Conservation (phyloP, 306 rosid species). For the Cotoneaster glaucophyllus region DNA sequence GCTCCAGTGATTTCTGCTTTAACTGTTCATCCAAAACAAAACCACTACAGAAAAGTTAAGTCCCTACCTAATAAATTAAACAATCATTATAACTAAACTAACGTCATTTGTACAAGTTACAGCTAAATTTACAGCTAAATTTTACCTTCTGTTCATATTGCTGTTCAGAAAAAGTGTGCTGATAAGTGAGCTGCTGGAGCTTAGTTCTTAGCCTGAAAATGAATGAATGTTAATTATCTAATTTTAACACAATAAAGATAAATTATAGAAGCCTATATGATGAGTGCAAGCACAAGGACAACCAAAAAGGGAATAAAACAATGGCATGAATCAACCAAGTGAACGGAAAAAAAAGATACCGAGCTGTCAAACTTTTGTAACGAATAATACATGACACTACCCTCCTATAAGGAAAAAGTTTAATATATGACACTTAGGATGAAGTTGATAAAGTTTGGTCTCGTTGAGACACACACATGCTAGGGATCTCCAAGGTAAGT, state of each 20-base stretch:
- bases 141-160: slow-evolving; percentile 72
- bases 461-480: background rate
- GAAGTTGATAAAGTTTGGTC: background rate
- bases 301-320: background rate
- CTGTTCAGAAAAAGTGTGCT: slow-evolving; percentile 69
- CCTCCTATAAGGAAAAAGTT: background rate
- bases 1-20: slow-evolving; percentile 87
- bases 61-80: slow-evolving; percentile 9
- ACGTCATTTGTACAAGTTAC: slow-evolving; percentile 5
- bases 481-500: background rate
- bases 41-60: slow-evolving; percentile 3
- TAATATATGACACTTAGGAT: background rate
- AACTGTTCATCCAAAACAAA: slow-evolving; percentile 54
- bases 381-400: background rate
- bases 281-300: background rate
- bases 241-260: background rate
- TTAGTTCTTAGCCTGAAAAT: slow-evolving; percentile 73
- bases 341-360: background rate
- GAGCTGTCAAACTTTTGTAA: background rate
- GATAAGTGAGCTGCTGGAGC: slow-evolving; percentile 73
- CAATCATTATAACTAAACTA: background rate
- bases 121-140: slow-evolving; percentile 15
- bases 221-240: background rate
- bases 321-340: background rate
- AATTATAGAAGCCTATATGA: background rate